Base-by-base conservation (phyloP, 1,284 basidiomycete species). In the Cryptococcus floricola region DNA sequence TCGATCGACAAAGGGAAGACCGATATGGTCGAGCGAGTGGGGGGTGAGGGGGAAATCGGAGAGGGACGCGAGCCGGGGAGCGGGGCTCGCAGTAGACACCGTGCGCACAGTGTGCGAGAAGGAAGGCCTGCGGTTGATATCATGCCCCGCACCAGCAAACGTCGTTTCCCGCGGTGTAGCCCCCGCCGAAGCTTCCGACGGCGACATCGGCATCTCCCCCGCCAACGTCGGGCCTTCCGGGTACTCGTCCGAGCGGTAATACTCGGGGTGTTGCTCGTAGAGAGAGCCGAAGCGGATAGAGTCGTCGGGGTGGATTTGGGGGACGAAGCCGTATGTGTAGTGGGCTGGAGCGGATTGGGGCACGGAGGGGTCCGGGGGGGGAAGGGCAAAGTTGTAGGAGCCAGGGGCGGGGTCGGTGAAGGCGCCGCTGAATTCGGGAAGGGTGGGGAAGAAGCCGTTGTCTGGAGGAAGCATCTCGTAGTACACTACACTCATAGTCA, bases 1-100 rank as follows among this genome's bases (percentile, higher is more conserved):
- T 5, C 57, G 50, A 38, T 59, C 57, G 5, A 50, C 45, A 18
- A 58, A 47, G n/a, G 31, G 27, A 6, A 44, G 45, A n/a, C 49
- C 45, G 23, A 37, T 44, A 27, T 42, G 25, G 16, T 27, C 52
- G 7, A 52, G 37, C 4, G 48, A 53, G 18, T 28, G 23, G 9
- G 52, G 52, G 5, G 59, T 60, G 16, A 42, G 38, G 3, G 59
- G 59, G 41, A 51, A 61, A 3, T 49, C 49, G 2, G 59, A 61
- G 13, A 13, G 19, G 2, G 59, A 58, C 16, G 57, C 55, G 44
- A 58, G 57, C 37, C 56, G 38, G 10, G 53, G 51, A 1, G 49
- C 50, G 3, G 42, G 14, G 13, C 53, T 42, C 9, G 44, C 19
- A 8, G 58, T 53, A 7, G 51, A 56, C 4, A 47, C 50, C 8